Evolutionary conservation across 306 rosid species (phyloP).

Genomic region (Senna siamea): DNA sequence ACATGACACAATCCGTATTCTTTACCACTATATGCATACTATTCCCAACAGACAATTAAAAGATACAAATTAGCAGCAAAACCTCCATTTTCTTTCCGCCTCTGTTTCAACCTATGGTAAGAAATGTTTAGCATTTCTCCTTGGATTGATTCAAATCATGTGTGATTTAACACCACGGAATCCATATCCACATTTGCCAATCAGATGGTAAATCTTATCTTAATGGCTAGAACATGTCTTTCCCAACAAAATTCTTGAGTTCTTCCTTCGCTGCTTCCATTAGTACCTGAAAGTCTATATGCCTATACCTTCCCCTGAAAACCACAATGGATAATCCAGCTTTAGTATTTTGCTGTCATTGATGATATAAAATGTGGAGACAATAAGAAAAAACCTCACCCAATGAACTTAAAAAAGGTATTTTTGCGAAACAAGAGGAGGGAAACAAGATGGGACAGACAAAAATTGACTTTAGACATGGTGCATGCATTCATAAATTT

Average conservation of each 20-base stretch:
- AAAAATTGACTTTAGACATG: background rate
- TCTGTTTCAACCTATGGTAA: conserved; percentile 29
- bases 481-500: background rate
- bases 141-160: conserved; percentile 28
- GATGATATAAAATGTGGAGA: conserved; percentile 23
- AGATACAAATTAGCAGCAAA: conserved; percentile 12
- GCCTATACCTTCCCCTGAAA: conserved; percentile 91
- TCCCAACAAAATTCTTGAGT: conserved; percentile 60
- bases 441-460: background rate
- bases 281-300: conserved; percentile 60
- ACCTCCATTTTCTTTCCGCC: conserved; percentile 31
- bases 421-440: conserved; percentile 26
- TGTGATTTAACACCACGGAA: conserved; percentile 29
- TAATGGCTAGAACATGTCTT: conserved; percentile 49
- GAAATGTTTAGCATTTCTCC: background rate
- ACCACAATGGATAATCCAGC: conserved; percentile 43
- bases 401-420: background rate
- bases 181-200: conserved; percentile 22
- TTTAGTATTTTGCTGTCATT: conserved; percentile 25
- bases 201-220: conserved; percentile 29
- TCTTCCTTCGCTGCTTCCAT: conserved; percentile 89
- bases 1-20: conserved; percentile 5
- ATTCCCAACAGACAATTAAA: conserved; percentile 19
- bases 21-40: background rate
- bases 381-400: background rate